Percentiles rank a stretch among this genome's conserved stretches.
Evolutionary conservation across 2,329 filamentous ascomycete genomes (phyloP).

Genomic region (Tolypocladium amazonense): DNA sequence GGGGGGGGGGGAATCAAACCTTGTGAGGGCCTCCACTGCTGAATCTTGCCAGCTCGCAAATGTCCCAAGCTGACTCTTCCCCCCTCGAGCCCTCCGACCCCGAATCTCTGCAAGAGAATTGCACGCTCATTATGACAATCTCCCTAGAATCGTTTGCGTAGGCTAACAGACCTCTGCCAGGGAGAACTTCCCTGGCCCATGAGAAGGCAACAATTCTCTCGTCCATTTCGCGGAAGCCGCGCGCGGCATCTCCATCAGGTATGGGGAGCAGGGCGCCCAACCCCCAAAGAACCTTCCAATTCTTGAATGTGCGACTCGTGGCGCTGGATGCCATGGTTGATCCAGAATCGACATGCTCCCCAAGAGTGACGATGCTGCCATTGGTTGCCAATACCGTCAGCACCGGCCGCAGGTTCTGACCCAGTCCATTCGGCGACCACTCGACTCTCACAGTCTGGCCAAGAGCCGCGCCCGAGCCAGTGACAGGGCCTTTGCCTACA

Average conservation of each 20-base stretch:
- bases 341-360: constrained; percentile 29
- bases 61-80: constrained; percentile 32
- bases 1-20: constrained; percentile 7
- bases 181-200: constrained; percentile 36
- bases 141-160: constrained; percentile 41
- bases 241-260: constrained; percentile 25
- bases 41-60: constrained; percentile 41
- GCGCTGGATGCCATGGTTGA: constrained; percentile 17
- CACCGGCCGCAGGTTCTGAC: constrained; percentile 40
- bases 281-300: constrained; percentile 46
- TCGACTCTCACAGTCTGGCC: constrained; percentile 43
- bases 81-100: constrained; percentile 5
- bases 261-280: constrained; percentile 41
- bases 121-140: constrained; percentile 39
- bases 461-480: constrained; percentile 36
- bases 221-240: constrained; percentile 22
- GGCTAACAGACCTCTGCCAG: constrained; percentile 34
- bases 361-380: constrained; percentile 39
- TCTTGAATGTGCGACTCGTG: constrained; percentile 29
- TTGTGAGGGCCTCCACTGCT: constrained; percentile 33
- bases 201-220: constrained; percentile 41
- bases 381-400: constrained; percentile 39
- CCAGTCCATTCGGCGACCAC: constrained; percentile 51
- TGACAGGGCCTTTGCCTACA: constrained; percentile 34
- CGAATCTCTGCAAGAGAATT: constrained; percentile 17